Conservation (phyloP, 1,284 basidiomycete species). For the Sporisorium scitamineum region DNA sequence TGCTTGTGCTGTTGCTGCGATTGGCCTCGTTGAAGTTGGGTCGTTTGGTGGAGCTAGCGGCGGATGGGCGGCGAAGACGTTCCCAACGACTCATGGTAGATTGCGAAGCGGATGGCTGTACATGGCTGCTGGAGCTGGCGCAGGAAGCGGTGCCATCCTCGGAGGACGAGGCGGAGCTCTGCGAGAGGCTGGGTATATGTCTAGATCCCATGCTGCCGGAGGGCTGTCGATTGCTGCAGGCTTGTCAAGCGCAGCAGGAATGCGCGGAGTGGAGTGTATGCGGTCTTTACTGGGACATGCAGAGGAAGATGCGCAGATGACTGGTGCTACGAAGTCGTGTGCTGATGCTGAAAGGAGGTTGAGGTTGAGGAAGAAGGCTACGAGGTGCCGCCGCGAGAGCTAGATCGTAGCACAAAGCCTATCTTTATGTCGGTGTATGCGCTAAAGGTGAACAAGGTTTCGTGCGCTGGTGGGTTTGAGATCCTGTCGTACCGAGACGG, state of each 20-base stretch:
- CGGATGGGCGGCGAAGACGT: slow-evolving; percentile 41
- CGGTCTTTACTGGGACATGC: slow-evolving; percentile 17
- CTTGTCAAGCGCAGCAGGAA: slow-evolving; percentile 9
- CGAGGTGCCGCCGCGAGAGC: not conserved
- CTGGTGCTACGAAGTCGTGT: not conserved
- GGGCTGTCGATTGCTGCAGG: not conserved
- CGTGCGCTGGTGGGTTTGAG: not conserved
- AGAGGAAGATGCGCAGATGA: slow-evolving; percentile 3
- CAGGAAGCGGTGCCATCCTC: slow-evolving; percentile 33
- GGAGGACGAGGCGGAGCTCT: slow-evolving; percentile 42
- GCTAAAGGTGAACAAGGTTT: slow-evolving; percentile 1
- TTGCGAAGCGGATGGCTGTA: slow-evolving; percentile 7
- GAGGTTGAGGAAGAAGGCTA: not conserved
- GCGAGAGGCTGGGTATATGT: slow-evolving; percentile 39
- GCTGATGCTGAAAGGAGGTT: slow-evolving; percentile 5
- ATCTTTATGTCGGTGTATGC: not conserved
- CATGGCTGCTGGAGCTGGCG: slow-evolving; percentile 26
- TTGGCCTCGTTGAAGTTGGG: slow-evolving; percentile 37
- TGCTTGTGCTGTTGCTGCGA: slow-evolving; percentile 30
- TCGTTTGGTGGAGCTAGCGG: slow-evolving; percentile 43
- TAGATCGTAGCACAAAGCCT: not conserved
- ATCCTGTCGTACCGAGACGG: not conserved
- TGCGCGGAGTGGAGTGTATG: slow-evolving; percentile 18
- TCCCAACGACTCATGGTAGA: slow-evolving; percentile 40
- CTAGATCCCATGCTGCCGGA: slow-evolving; percentile 31